Evolutionary conservation across 257 asterid species (phyloP), one percentile per base, ranked within the genome.

Genomic region (Primulina eburnea): DNA sequence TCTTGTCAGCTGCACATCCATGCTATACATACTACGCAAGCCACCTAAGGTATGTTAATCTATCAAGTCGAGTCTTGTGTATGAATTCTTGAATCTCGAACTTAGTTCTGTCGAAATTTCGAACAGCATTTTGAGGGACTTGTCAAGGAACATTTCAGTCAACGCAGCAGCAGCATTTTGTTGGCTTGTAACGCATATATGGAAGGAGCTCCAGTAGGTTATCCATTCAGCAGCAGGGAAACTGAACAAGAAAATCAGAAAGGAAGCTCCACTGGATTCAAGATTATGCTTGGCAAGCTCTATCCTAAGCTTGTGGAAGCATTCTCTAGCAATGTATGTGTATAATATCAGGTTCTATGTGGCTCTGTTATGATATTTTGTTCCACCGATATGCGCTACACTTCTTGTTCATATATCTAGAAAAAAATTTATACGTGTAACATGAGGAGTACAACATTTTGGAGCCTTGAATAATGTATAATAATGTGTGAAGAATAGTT

Each of bases 111-210:
- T 50, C 8, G 8, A 50, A 73, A 18, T 71, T 76, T 50, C 73
- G 69, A 76, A 77, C 95, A 90, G 97, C 89, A 89, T 81, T 93
- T 91, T 77, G 97, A 91, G 81, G 92, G 71, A 34, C 96, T 93
- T 6, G 87, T 93, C 62, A 74, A 72, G 10, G 95, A 91, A 77
- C 99, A 94, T 79, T 94, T 94, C 80, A 72, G 76, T 38, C 79
- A 62, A 62, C 79, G 83, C 4, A 69, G 89, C 86, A 81, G 72
- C 63, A 75, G 69, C 57, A 83, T 94, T 76, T 75, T 94, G 57
- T 67, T 59, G 74, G 87, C 96, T 29, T 94, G 99, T 28, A 81
- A 82, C 73, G 89, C 87, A 2, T 94, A 91, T 76, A 85, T 89
- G 93, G 82, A 68, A 67, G 99, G 95, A 55, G 92, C 89, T 73